Evolutionary conservation across 225 moss, liverwort and hornwort genomes (phyloP).

Genomic region (Rhytidiadelphus loreus): DNA sequence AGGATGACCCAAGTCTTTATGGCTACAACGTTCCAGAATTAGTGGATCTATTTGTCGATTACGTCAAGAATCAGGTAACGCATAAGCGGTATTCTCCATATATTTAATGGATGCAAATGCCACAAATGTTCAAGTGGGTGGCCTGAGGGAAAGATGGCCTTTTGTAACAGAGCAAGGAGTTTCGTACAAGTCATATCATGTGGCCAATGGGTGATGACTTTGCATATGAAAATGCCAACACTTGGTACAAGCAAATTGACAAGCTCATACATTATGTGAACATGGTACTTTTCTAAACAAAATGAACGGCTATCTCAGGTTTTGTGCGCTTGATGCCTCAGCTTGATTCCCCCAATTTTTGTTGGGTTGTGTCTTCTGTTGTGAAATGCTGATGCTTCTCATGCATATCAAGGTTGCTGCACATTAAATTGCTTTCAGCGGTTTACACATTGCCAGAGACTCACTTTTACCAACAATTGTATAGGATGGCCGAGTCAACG

Average conservation of each 20-base stretch:
- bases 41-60: constrained; percentile 71
- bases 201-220: constrained; percentile 99
- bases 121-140: not conserved
- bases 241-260: constrained; percentile 96
- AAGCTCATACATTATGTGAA: constrained; percentile 97
- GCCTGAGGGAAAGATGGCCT: not conserved
- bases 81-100: not conserved
- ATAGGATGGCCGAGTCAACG: constrained; percentile 93
- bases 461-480: not conserved
- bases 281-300: constrained; percentile 21
- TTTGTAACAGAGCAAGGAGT: constrained; percentile 39
- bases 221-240: constrained; percentile 85
- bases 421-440: not conserved
- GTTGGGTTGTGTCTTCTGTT: not conserved
- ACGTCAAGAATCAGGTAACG: constrained; percentile 51
- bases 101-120: not conserved
- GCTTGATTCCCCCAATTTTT: not conserved
- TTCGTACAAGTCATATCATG: constrained; percentile 80
- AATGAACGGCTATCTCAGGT: not conserved
- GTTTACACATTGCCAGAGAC: not conserved
- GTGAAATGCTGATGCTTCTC: not conserved
- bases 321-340: not conserved
- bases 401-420: not conserved
- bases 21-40: constrained; percentile 79
- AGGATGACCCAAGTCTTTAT: constrained; percentile 72